These are phyloP conservation scores for Kuraishia floccosa DNA, from an alignment of 805 yeast genomes.

Conservation along the genomic window DNA sequence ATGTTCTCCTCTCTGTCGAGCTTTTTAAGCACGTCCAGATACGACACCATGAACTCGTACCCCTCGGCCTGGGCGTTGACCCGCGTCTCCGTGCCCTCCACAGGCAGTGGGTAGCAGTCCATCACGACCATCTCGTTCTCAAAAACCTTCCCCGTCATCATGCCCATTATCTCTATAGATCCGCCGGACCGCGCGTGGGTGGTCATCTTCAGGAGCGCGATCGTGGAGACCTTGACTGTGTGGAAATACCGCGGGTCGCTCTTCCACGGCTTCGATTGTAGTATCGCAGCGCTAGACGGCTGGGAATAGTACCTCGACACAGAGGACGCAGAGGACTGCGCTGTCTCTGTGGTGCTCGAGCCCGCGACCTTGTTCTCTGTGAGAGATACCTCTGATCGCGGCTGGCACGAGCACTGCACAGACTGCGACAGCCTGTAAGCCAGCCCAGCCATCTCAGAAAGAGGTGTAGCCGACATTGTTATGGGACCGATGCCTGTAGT, in stretches of 20 bases:
- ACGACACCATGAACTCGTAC: constrained; percentile 89
- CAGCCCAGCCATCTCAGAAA: no score
- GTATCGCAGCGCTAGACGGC: background rate
- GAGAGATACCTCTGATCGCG: no score
- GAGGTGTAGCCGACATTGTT: no score
- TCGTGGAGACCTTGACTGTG: constrained; percentile 50
- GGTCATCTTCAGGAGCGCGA: constrained; percentile 68
- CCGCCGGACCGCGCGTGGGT: constrained; percentile 80
- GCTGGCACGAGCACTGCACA: no score
- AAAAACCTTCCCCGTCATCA: constrained; percentile 71
- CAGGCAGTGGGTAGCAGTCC: constrained; percentile 84
- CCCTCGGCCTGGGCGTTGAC: constrained; percentile 93
- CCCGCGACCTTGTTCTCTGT: no score
- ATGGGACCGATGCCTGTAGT: no score
- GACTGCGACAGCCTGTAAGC: no score
- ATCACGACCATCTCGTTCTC: constrained; percentile 48
- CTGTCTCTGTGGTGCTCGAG: background rate
- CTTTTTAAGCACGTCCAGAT: constrained; percentile 39
- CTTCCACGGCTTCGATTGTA: constrained; percentile 38
- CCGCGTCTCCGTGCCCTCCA: constrained; percentile 91
- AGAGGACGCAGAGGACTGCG: background rate
- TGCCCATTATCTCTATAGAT: constrained; percentile 88
- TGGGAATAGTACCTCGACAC: background rate
- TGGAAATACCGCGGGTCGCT: constrained; percentile 48
- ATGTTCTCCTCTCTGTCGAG: constrained; percentile 44